A percentile compares a stretch with the other conserved stretches of the same genome.
These are phyloP conservation scores for Rubus parviflorus DNA, from an alignment of 306 rosid species.

Conservation along the genomic window DNA sequence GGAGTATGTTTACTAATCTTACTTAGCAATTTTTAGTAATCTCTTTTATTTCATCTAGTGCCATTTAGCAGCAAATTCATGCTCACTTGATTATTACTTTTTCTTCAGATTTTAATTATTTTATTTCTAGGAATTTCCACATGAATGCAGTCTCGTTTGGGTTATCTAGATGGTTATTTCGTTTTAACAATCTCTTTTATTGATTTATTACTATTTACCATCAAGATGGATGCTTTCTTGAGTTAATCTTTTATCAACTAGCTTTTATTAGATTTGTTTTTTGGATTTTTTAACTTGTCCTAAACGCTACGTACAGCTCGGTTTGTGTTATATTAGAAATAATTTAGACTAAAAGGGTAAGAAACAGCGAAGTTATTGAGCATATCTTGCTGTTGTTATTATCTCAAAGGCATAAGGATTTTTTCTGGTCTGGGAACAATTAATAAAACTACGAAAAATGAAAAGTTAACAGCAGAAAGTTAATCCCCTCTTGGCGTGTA, in stretches of 20 bases:
- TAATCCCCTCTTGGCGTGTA: not conserved
- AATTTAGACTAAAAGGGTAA: not conserved
- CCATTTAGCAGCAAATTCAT: not conserved
- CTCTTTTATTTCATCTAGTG: not conserved
- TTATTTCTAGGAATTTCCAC: not conserved
- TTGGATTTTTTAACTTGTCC: not conserved
- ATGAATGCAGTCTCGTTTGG: not conserved
- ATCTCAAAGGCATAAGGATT: not conserved
- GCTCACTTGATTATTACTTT: not conserved
- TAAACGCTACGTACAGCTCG: not conserved
- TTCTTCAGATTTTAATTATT: not conserved
- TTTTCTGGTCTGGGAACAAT: too few species aligned
- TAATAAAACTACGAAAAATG: not conserved
- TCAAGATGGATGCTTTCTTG: not conserved
- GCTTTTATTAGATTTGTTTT: too few species aligned
- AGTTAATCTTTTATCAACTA: too few species aligned
- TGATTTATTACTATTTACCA: too few species aligned
- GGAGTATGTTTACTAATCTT: slow-evolving; percentile 51
- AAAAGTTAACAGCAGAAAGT: not conserved
- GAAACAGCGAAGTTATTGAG: not conserved
- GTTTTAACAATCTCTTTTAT: too few species aligned
- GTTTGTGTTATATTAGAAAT: not conserved
- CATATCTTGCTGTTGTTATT: not conserved
- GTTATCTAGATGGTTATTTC: not conserved
- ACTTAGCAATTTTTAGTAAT: not conserved